A percentile compares a stretch with the other conserved stretches of the same genome.
These are phyloP conservation scores for Cyclotella sp. DNA, from an alignment of 108 stramenopile species.

Conservation along the genomic window DNA sequence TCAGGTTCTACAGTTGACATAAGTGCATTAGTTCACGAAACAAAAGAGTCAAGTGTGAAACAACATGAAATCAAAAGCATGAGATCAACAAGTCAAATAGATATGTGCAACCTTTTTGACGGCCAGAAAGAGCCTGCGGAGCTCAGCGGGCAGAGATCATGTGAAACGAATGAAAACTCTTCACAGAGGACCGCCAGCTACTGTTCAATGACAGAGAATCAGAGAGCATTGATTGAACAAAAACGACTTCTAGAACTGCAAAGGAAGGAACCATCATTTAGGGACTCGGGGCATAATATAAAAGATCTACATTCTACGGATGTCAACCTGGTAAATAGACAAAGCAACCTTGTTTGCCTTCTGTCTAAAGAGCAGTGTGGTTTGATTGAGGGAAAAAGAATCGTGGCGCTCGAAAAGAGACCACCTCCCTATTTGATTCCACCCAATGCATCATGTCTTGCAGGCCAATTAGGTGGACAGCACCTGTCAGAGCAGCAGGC, in stretches of 20 bases:
- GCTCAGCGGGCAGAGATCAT: too few relatives aligned
- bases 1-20: too few relatives aligned
- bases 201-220: constrained; percentile 29
- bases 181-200: background rate
- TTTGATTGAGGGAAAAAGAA: constrained; percentile 19
- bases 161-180: background rate
- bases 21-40: too few relatives aligned
- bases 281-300: background rate
- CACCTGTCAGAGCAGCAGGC: background rate
- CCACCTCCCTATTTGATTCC: background rate
- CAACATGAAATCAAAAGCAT: too few relatives aligned
- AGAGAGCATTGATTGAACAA: constrained; percentile 29
- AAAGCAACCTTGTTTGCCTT: background rate
- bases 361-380: constrained; percentile 33
- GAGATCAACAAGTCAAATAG: too few relatives aligned
- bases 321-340: background rate
- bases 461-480: background rate
- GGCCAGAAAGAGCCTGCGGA: too few relatives aligned
- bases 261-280: constrained; percentile 15
- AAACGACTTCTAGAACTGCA: constrained; percentile 19
- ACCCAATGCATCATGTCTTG: background rate
- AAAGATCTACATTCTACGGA: background rate
- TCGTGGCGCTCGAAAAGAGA: constrained; percentile 29
- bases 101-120: too few relatives aligned
- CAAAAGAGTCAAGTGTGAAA: too few relatives aligned